These are phyloP conservation scores for Postia placenta DNA, from an alignment of 768 basidiomycete species.

Conservation along the genomic window DNA sequence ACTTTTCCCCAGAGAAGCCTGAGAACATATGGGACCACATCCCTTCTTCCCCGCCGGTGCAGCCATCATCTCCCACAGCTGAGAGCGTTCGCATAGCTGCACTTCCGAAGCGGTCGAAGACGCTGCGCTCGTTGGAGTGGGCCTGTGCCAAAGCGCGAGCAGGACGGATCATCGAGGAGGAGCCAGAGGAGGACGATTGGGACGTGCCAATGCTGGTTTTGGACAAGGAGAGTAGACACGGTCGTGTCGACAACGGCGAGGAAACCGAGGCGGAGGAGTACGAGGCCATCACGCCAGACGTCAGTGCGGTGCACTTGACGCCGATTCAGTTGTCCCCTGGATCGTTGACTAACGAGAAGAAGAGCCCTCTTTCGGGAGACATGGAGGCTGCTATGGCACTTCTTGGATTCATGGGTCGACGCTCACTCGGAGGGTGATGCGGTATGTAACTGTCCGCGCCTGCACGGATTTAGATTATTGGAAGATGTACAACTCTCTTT, in stretches of 20 bases:
- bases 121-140: conserved; percentile 62
- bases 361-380: conserved; percentile 8
- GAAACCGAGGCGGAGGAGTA: conserved; percentile 15
- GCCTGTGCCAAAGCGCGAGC: conserved; percentile 52
- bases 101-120: conserved; percentile 38
- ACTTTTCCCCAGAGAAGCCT: background rate
- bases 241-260: conserved; percentile 7
- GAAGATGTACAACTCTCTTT: too few species aligned
- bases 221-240: conserved; percentile 4
- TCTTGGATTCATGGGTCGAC: conserved; percentile 13
- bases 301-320: conserved; percentile 4
- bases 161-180: conserved; percentile 11
- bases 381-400: conserved; percentile 19
- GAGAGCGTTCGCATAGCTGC: conserved; percentile 37
- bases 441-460: background rate
- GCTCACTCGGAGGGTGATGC: background rate
- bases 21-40: conserved; percentile 33
- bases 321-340: conserved; percentile 8
- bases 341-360: background rate
- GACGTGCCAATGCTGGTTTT: conserved; percentile 15
- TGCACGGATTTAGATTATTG: too few species aligned
- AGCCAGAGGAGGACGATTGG: conserved; percentile 18
- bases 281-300: conserved; percentile 14
- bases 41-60: conserved; percentile 56
- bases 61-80: conserved; percentile 44